These are phyloP conservation scores for Pisolithus tinctorius DNA, from an alignment of 768 basidiomycete genomes.

Conservation along the genomic window DNA sequence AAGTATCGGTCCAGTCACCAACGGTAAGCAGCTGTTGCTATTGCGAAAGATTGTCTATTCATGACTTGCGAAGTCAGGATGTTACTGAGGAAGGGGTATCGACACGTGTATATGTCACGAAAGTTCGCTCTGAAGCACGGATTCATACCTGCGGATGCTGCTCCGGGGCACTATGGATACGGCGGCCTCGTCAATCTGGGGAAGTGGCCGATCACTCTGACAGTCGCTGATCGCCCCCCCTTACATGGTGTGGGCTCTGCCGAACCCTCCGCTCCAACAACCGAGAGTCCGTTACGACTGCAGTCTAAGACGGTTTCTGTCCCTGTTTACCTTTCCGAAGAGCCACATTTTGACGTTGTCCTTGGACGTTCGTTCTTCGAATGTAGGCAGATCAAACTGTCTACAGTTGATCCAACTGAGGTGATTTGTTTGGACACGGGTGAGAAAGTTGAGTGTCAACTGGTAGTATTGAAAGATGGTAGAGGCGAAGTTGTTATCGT, in stretches of 20 bases:
- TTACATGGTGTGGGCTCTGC: not conserved
- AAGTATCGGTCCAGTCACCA: slow-evolving; percentile 82
- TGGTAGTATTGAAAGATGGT: slow-evolving; percentile 89
- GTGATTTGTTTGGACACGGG: slow-evolving; percentile 90
- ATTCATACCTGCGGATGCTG: slow-evolving; percentile 82
- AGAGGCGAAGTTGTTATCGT: slow-evolving; percentile 87
- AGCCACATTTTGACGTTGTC: slow-evolving; percentile 93
- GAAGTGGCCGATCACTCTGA: slow-evolving; percentile 76
- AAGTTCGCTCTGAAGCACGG: slow-evolving; percentile 85
- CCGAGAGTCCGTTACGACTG: not conserved
- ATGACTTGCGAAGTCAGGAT: slow-evolving; percentile 59
- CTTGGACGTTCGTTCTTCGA: slow-evolving; percentile 84
- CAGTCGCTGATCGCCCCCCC: slow-evolving; percentile 19
- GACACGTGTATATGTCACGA: slow-evolving; percentile 93
- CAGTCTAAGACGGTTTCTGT: slow-evolving; percentile 39
- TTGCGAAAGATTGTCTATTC: not conserved
- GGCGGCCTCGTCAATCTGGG: slow-evolving; percentile 83
- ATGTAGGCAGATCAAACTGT: slow-evolving; percentile 75
- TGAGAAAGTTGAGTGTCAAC: slow-evolving; percentile 86
- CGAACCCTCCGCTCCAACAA: not conserved
- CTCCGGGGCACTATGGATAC: slow-evolving; percentile 92
- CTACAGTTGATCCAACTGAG: slow-evolving; percentile 78
- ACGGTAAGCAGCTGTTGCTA: slow-evolving; percentile 45
- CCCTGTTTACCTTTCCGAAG: slow-evolving; percentile 85
- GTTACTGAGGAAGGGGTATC: slow-evolving; percentile 87